Base-by-base conservation (phyloP, 202 grass and related monocot genomes). In the Schoenoplectus triqueter region DNA sequence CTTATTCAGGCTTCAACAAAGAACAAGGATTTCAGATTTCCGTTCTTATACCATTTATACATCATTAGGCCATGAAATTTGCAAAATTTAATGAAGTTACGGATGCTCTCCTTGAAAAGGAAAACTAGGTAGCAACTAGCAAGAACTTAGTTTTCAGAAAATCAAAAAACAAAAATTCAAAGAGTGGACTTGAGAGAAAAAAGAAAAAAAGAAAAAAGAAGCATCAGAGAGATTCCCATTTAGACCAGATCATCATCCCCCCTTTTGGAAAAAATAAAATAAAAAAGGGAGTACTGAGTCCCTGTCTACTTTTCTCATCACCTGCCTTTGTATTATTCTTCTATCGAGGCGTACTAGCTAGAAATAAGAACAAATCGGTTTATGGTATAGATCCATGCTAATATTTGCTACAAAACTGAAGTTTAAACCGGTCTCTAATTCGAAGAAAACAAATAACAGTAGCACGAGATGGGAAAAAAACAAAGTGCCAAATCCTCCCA, bases 1-100 rank as follows among this genome's bases (percentile, higher is more conserved):
- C 9, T 83, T 66, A 69, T 42, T 69, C 61, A 69, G 81, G 65
- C 81, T 83, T 68, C 81, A 50, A 83, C 81, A 83, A n/a, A 70
- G 63, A 83, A 70, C 7, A 83, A 48, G n/a, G 49, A 57, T 83
- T 83, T 83, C 64, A 41, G 61, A 70, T 70, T 83, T 70, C 81
- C 11, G 2, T 83, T 70, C 64, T 83, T 83, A 69, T 70, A 70
- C 13, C 63, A 78, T 78, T 42, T 70, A 69, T 56, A 31, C 64
- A 83, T 83, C 81, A 83, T 83, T 63, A 83, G 81, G 49, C 81
- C 81, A 68, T 83, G 46, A 66, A 66, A 13, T 59, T 40, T 44
- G 21, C 31, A 41, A 60, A 57, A 78, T n/a, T 41, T 44, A 9
- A 73, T 17, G 6, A 42, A 42, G 51, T 78, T 59, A 1, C n/a